Evolutionary conservation across 2,329 filamentous ascomycete genomes (phyloP), one percentile per base, ranked within the genome.

Genomic region (Thielaviopsis populi): DNA sequence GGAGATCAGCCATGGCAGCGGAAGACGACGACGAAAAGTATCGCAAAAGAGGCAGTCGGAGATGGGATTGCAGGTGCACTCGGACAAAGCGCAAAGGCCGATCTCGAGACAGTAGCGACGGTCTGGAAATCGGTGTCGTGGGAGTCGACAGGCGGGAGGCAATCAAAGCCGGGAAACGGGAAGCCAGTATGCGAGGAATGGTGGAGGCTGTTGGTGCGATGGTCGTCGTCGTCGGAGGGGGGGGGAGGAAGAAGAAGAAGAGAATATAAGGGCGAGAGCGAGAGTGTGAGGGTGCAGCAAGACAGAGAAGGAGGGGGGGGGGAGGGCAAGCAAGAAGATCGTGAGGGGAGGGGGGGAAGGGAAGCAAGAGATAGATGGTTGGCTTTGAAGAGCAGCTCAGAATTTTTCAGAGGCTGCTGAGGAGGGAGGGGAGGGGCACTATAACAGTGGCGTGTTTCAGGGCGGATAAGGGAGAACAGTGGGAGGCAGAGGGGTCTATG

Each of bases 1-100:
- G 75, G 70, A 75, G 74, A 70, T 75, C 80, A 72, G 80, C 77
- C 86, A 88, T 89, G 74, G 73, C 80, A 68, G 72, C 73, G 70
- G 71, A 71, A 68, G 69, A 74, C 22, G 60, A 63, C 41, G 65
- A 68, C 69, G 69, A 68, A 68, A 69, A 61, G 58, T 58, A 62
- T 61, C 61, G 64, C 56, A 30, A 48, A 27, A 15, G n/a, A 6
- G 40, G 42, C 43, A 48, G 46, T 17, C 46, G 46, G 40, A 10
- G 54, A 54, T 33, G 22, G 19, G 53, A 46, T 63, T 46, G 46
- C 33, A 48, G n/a, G 19, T 17, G 61, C 41, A 41, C 64, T 60
- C 46, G 33, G 24, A 33, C 27, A 6, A 62, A 58, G 58, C 46
- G 50, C 61, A 58, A 61, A n/a, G 56, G 66, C 65, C 43, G 50